These are phyloP conservation scores for Rhodotorula sphaerocarpa DNA, from an alignment of 768 basidiomycete genomes.

Conservation along the genomic window DNA sequence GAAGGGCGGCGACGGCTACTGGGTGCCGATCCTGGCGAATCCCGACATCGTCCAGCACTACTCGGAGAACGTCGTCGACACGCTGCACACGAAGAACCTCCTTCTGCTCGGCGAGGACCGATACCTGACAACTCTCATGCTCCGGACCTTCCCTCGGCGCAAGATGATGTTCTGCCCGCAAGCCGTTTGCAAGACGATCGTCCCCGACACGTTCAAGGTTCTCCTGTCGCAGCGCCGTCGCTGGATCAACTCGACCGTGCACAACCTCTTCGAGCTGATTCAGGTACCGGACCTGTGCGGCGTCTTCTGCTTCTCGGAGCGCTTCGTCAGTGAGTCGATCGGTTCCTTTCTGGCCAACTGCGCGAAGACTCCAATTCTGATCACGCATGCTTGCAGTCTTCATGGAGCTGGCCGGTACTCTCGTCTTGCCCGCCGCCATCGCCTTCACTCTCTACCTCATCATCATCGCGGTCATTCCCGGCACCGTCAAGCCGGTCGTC, in stretches of 20 bases:
- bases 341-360: not conserved
- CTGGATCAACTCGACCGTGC: slow-evolving; percentile 99
- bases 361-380: too few species aligned
- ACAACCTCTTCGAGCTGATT: slow-evolving; percentile 90
- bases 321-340: slow-evolving; percentile 58
- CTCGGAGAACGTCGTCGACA: slow-evolving; percentile 98
- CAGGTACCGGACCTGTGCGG: slow-evolving; percentile 97
- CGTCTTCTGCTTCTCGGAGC: slow-evolving; percentile 99
- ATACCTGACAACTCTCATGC: slow-evolving; percentile 90
- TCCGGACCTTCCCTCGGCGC: slow-evolving; percentile 98
- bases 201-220: slow-evolving; percentile 90
- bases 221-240: slow-evolving; percentile 91
- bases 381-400: slow-evolving; percentile 44
- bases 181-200: slow-evolving; percentile 97
- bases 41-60: slow-evolving; percentile 98
- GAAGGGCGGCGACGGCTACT: slow-evolving; percentile 90
- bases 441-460: slow-evolving; percentile 76
- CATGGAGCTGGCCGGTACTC: slow-evolving; percentile 94
- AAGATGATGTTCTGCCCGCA: slow-evolving; percentile 99
- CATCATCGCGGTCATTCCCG: slow-evolving; percentile 75
- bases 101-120: slow-evolving; percentile 97
- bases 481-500: slow-evolving; percentile 62
- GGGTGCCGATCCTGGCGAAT: slow-evolving; percentile 97
- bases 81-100: slow-evolving; percentile 97
- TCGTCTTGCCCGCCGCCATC: slow-evolving; percentile 94